phyloP scores from a whole-genome alignment of 2,329 filamentous ascomycete genomes.

The Penicillium palitans region DNA sequence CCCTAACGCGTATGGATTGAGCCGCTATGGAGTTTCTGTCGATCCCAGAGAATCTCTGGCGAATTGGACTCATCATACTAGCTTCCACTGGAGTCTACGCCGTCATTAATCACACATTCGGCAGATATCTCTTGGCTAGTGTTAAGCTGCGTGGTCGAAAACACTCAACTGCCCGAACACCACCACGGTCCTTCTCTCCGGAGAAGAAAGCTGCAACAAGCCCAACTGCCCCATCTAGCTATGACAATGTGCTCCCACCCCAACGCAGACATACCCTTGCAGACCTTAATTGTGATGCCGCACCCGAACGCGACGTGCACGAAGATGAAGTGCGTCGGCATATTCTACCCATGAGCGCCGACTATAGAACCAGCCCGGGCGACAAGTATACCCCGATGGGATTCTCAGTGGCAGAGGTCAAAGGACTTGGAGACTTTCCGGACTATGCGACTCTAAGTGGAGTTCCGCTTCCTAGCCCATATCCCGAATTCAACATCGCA shows the following conservation, averaged over 20 bases:
- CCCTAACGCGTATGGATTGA: constrained; percentile 13
- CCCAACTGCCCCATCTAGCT: constrained; percentile 35
- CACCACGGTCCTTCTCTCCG: constrained; percentile 55
- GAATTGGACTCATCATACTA: constrained; percentile 25
- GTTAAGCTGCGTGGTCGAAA: constrained; percentile 44
- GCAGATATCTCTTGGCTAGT: constrained; percentile 42
- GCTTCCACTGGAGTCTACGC: constrained; percentile 30
- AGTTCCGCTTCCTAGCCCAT: constrained; percentile 67
- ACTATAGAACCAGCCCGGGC: constrained; percentile 40
- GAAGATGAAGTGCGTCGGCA: constrained; percentile 37
- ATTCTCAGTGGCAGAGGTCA: constrained; percentile 69
- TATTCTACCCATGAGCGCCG: constrained; percentile 43
- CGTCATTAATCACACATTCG: constrained; percentile 32
- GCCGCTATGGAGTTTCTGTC: constrained; percentile 22
- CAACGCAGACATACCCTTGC: constrained; percentile 51
- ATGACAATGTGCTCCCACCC: constrained; percentile 55
- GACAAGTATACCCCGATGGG: constrained; percentile 63
- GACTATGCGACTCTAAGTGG: constrained; percentile 75
- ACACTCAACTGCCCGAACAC: constrained; percentile 52
- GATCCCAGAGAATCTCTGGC: constrained; percentile 24
- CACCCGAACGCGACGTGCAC: constrained; percentile 27
- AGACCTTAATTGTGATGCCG: constrained; percentile 23
- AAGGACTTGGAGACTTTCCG: constrained; percentile 71
- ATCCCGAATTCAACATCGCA: constrained; percentile 65
- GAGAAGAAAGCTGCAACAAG: constrained; percentile 44